Evolutionary conservation across 768 basidiomycete genomes (phyloP).

Genomic region (Hygrophorus pudorinus): DNA sequence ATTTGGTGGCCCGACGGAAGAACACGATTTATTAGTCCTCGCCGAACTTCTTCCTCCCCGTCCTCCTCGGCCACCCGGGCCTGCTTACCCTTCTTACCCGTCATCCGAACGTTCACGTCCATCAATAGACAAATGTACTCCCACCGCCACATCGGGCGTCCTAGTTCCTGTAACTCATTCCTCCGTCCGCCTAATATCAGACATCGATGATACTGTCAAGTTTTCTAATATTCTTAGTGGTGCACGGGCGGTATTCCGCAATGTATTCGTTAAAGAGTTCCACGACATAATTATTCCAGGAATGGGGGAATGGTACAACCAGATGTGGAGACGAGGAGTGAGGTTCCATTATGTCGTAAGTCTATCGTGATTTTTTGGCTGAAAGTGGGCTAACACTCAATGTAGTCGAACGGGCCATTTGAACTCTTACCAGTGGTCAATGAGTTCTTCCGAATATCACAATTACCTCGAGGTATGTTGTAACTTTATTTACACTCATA

Average conservation of each 20-base stretch:
- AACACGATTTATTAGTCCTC: conserved; percentile 45
- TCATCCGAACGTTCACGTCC: no score
- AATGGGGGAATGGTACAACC: conserved; percentile 71
- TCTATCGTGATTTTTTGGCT: conserved; percentile 9
- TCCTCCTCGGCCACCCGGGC: conserved; percentile 8
- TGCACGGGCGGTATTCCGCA: conserved; percentile 74
- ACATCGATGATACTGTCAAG: conserved; percentile 93
- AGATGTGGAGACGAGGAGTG: conserved; percentile 61
- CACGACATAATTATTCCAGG: conserved; percentile 71
- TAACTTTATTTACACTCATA: not conserved
- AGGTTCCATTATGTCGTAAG: conserved; percentile 85
- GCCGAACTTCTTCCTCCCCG: conserved; percentile 40
- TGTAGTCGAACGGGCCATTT: conserved; percentile 80
- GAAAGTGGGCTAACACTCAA: not conserved
- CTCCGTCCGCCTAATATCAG: conserved; percentile 74
- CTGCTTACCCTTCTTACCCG: conserved; percentile 1
- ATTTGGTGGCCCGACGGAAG: conserved; percentile 39
- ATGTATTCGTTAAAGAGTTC: conserved; percentile 84
- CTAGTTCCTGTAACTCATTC: conserved; percentile 47
- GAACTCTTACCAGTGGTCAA: conserved; percentile 72
- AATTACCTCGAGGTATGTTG: conserved; percentile 51
- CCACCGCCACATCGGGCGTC: conserved; percentile 19
- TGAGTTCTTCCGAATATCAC: conserved; percentile 63
- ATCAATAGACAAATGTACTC: no score
- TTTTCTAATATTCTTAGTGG: conserved; percentile 69